Evolutionary conservation across 169 alveolate species (phyloP), one percentile per base, ranked within the genome.

Genomic region (Cyclospora cayetanensis): DNA sequence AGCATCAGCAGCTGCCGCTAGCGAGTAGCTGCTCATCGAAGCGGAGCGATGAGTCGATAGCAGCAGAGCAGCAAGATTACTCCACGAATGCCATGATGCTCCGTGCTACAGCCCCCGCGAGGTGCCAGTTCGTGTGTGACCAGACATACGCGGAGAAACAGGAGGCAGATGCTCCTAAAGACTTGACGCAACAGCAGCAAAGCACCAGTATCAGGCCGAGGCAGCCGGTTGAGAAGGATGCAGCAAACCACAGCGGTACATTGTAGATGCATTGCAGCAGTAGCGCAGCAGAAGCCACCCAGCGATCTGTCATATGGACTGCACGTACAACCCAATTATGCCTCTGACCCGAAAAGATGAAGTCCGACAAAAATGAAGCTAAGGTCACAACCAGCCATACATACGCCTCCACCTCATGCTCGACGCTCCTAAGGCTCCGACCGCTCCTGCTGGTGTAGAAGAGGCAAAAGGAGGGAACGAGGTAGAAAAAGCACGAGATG

Each of bases 281-380:
- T 31, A 84, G 82, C 31, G 74, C 74, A 25, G 34, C 42, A 22
- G 70, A 55, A 15, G 91, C 91, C 52, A 84, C 46, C 55, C 74
- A 84, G 52, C 91, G 79, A 29, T 84, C 91, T n/a, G 82, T 63
- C 91, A 84, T 84, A 34, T 84, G 91, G 25, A 65, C 83, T 2
- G 76, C 91, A 43, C 91, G 74, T 43, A 84, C 43, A 15, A 43
- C 27, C 91, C 46, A n/a, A 68, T 60, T 39, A 39, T 84, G 68
- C n/a, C 91, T 60, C 91, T 55, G 72, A n/a, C 91, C 91, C 25
- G 82, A 66, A 41, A 84, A 84, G 35, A 63, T 52, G 50, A 25
- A 84, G 79, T 84, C 91, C 34, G 91, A 66, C n/a, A 27, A 35
- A 34, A 84, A 84, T 2, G 91, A 84, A 1, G 74, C 63, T 25